phyloP scores from a whole-genome alignment of 75 land plant species.

The Chamaecyparis obtusa region DNA sequence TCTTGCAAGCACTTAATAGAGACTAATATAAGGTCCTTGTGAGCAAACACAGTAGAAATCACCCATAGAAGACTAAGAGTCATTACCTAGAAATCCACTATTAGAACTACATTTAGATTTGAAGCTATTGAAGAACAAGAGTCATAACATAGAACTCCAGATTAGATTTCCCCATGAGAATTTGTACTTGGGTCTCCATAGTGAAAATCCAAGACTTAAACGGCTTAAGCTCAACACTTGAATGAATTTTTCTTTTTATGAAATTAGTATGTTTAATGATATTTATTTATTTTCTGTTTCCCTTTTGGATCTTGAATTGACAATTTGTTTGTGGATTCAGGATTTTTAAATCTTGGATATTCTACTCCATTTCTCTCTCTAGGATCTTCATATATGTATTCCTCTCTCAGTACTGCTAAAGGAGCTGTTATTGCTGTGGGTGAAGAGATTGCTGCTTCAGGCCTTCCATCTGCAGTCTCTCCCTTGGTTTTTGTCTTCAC shows the following conservation, averaged over 20 bases:
- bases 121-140: too few relatives aligned
- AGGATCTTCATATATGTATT: constrained; percentile 90
- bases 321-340: constrained; percentile 39
- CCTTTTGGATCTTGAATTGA: background rate
- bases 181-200: too few relatives aligned
- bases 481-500: constrained; percentile 92
- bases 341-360: constrained; percentile 83
- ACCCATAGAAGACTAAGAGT: too few relatives aligned
- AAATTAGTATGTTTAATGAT: background rate
- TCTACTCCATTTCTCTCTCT: constrained; percentile 94
- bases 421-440: constrained; percentile 93
- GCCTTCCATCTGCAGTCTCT: constrained; percentile 81
- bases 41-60: too few relatives aligned
- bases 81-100: too few relatives aligned
- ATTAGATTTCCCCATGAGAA: too few relatives aligned
- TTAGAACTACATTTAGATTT: too few relatives aligned
- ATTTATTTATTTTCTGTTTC: background rate
- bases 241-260: background rate
- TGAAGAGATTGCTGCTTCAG: constrained; percentile 80
- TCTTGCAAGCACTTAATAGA: too few relatives aligned
- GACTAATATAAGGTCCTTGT: too few relatives aligned
- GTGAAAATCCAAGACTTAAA: too few relatives aligned
- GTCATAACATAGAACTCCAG: too few relatives aligned
- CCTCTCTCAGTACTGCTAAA: constrained; percentile 88
- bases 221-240: too few relatives aligned